Base-by-base conservation (phyloP, 345 rosid species). In the Eucalyptus fibrosa region DNA sequence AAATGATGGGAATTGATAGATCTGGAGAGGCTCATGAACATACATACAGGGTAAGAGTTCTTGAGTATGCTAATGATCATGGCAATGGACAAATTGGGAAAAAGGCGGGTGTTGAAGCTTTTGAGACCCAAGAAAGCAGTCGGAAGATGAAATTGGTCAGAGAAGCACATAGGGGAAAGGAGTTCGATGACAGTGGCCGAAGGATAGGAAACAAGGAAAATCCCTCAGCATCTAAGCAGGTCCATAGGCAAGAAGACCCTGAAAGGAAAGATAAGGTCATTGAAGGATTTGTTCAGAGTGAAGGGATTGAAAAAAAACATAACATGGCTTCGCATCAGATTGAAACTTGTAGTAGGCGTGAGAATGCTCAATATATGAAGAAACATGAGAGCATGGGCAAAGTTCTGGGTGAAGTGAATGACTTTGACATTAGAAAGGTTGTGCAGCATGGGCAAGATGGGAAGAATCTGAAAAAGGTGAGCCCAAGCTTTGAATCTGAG, bases 1-100 rank as follows among this genome's bases (percentile, higher is more conserved):
- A 96, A 90, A 89, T 96, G 92, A 97, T 94, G 88, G 91, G 91
- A 90, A 93, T 93, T 67, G 94, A 94, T 91, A 91, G 91, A 90
- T 93, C 94, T 18, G 90, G 90, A 88, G 92, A 85, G 88, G 90
- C 91, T 92, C 87, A 88, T 86, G 94, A 92, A 89, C 92, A 89
- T 88, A 92, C 87, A 88, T 92, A 91, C 80, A 92, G 87, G 88
- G 94, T 92, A 82, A 91, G 91, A 47, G 47, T 89, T 88, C 88
- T 90, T 88, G 92, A 77, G 90, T 69, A 90, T 81, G 82, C 89
- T 60, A 91, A 89, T 26, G 85, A 87, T 88, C 89, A 87, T 87
- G 94, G 94, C 89, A 91, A 49, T 86, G 90, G 87, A 88, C 56
- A 40, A 28, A 32, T 86, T 50, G 45, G 88, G 62, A 56, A 86